Evolutionary conservation across 441 rosid genomes (phyloP).

Genomic region (Metrosideros polymorpha): DNA sequence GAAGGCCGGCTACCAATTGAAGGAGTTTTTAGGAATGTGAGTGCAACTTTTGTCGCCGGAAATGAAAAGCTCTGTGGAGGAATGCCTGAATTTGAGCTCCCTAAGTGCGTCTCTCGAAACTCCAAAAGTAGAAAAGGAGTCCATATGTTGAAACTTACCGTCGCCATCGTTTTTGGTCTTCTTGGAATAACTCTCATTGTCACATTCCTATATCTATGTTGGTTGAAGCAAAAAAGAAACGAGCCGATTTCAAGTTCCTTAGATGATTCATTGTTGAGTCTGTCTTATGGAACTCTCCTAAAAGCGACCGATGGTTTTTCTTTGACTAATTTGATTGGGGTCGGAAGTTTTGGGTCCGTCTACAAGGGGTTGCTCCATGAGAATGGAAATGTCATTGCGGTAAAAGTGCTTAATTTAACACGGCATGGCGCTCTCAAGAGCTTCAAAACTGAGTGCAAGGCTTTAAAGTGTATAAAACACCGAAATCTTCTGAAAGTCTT

Average conservation of each 20-base stretch:
- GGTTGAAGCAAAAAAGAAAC: not conserved
- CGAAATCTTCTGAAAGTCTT: too few relatives aligned
- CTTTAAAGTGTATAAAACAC: too few relatives aligned
- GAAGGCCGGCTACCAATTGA: not conserved
- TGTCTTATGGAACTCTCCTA: not conserved
- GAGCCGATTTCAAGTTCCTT: not conserved
- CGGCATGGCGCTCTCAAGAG: not conserved
- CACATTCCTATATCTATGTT: not conserved
- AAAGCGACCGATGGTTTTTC: not conserved
- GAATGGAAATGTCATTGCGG: not conserved
- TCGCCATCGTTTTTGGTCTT: not conserved
- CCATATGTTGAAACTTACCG: not conserved
- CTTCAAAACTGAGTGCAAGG: too few relatives aligned
- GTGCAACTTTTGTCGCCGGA: not conserved
- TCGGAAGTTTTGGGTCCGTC: not conserved
- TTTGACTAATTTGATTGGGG: not conserved
- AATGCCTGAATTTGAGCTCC: not conserved
- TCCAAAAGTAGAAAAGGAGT: not conserved
- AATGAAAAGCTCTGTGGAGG: not conserved
- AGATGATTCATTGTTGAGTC: not conserved
- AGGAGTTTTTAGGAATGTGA: not conserved
- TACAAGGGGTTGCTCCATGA: not conserved
- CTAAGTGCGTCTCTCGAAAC: not conserved
- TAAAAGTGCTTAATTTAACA: not conserved
- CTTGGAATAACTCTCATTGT: not conserved